These are phyloP conservation scores for Adansonia rubrostipa DNA, from an alignment of 441 rosid species.

Conservation along the genomic window DNA sequence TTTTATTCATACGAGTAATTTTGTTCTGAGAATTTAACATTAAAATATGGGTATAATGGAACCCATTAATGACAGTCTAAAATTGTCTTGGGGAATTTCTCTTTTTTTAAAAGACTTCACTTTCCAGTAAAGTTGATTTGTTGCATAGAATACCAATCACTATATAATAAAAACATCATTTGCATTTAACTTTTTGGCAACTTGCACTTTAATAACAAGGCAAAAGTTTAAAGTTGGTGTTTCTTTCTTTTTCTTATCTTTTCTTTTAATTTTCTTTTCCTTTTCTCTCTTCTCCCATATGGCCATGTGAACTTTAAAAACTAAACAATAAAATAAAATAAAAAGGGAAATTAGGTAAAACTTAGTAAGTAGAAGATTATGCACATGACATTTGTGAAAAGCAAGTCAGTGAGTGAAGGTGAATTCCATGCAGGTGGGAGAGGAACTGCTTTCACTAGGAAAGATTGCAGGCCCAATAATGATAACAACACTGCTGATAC, in stretches of 20 bases:
- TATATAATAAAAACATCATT: no score
- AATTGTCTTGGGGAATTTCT: slow-evolving; percentile 7
- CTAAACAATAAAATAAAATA: no score
- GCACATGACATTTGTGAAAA: not conserved
- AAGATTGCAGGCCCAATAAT: slow-evolving; percentile 75
- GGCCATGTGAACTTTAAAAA: no score
- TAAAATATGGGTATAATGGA: slow-evolving; percentile 2
- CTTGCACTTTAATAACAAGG: slow-evolving; percentile 11
- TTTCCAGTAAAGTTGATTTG: slow-evolving; percentile 20
- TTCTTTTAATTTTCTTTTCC: no score
- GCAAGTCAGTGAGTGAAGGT: not conserved
- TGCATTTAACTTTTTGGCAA: slow-evolving; percentile 16
- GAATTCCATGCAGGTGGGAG: slow-evolving; percentile 60
- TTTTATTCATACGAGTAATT: not conserved
- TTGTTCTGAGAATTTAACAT: not conserved
- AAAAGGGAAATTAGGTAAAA: no score
- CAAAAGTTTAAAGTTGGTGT: not conserved
- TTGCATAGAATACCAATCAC: not conserved
- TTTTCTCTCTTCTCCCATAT: no score
- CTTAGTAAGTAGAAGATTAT: no score
- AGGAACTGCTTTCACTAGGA: slow-evolving; percentile 61
- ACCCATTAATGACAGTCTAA: not conserved
- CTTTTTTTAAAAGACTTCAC: slow-evolving; percentile 13
- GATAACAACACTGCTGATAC: slow-evolving; percentile 68
- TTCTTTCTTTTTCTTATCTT: no score